Base-by-base conservation (phyloP, 768 basidiomycete genomes). In the Candolleomyces eurysporus region DNA sequence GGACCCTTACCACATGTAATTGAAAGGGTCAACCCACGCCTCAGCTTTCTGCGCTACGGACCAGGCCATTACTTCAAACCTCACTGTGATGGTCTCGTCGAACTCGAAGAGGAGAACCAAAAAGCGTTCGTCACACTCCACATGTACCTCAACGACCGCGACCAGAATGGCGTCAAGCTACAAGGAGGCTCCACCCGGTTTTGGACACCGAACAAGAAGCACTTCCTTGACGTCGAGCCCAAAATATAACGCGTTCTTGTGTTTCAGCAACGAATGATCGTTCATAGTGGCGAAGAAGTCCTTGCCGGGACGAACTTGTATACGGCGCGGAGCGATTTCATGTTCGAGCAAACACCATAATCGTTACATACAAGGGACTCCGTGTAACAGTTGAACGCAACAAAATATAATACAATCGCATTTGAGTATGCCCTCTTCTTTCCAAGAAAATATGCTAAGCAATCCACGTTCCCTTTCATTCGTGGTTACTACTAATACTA, bases 81-180 rank as follows among this genome's bases (percentile, higher is more conserved):
- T 0, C 77, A 78, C 62, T 75, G 76, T 57, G 79, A 79, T 54
- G 78, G 78, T 1, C 65, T 76, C 3, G 66, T 67, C 36, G 73
- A 73, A 6, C 59, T 71, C n/a, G 62, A 64, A 3, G 68, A 71
- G n/a, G 68, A 69, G 9, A 39, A 63, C 9, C 69, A 69, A 40
- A 76, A 77, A 58, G 76, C 77, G 3, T 76, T 76, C 63, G 75
- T 78, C n/a, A 81, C 79, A 0, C 61, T 80, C 32, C 78, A 79
- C 49, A 49, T 80, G 16, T 81, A 81, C 62, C 72, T 81, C 14
- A 79, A 78, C 48, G 77, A 72, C 43, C 60, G 65, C 21, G 70
- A 71, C 17, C 59, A 59, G 36, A 62, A 65, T 43, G 66, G 62
- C 26, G 56, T 62, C 17, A 45, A 22, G 31, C 67, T 78, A 11